Evolutionary conservation across 2,329 filamentous ascomycete species (phyloP), one percentile per base, ranked within the genome.

Genomic region (Zymoseptoria pseudotritici): DNA sequence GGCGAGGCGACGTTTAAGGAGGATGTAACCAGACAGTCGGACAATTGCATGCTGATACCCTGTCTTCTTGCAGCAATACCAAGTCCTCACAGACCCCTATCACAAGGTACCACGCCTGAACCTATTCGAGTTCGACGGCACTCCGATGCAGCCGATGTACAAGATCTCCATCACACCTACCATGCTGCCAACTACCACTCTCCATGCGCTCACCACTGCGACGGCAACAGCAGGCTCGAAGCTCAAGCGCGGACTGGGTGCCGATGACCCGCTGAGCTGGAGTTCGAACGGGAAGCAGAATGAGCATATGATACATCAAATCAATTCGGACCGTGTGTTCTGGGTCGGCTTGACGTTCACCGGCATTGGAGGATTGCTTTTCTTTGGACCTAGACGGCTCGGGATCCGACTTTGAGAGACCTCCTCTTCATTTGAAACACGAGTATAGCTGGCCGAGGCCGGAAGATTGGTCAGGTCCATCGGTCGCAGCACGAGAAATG

Each of bases 131-230:
- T 84, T 81, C 66, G 84, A 89, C 69, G 87, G 86, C 60, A 74
- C 83, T 1, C 86, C 85, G 10, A 76, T 88, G 74, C 82, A 86
- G 65, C 86, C 87, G 10, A 80, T 90, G 78, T 90, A 87, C 72
- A 79, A 88, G 53, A 82, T 80, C 63, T 84, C 81, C 70, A 79
- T 74, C 11, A 82, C 85, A 4, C 86, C 87, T 0, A 75, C 85
- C 68, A 90, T 90, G 86, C 81, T 89, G 5, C 86, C 87, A 1
- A 89, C 86, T 2, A 78, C 79, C 10, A 88, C 85, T 0, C 76
- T 90, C 61, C 86, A 88, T 68, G 83, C 86, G 0, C 76, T 74
- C 1, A 70, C 67, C 20, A 70, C 75, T 20, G 70, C 71, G 3
- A 73, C 74, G 13, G 72, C 75, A 2, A 71, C 73, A 3, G 65